Evolutionary conservation across 169 alveolate species (phyloP).

Genomic region (Eimeria falciformis): DNA sequence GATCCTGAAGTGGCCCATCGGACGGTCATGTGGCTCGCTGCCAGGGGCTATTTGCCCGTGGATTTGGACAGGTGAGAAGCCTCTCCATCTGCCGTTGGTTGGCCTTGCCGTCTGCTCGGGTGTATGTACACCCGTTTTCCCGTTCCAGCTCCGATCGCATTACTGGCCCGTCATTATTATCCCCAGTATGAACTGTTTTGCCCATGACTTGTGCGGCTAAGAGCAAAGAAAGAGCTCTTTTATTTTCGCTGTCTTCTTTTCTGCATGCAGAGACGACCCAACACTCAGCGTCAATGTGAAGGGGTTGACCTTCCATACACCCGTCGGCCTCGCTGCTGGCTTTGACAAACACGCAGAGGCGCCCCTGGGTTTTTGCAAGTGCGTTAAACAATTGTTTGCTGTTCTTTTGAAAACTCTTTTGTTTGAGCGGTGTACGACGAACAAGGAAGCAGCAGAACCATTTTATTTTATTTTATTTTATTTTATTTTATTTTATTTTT

Average conservation of each 20-base stretch:
- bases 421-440: too few relatives aligned
- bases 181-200: neutral
- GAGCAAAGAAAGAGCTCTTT: neutral
- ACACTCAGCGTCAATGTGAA: slow-evolving; percentile 68
- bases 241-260: neutral
- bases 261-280: slow-evolving; percentile 65
- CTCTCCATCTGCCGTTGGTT: too few relatives aligned
- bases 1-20: slow-evolving; percentile 79
- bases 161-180: neutral
- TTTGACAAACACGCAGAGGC: slow-evolving; percentile 90
- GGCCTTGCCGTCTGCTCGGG: neutral
- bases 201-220: neutral
- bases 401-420: too few relatives aligned
- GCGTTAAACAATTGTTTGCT: too few relatives aligned
- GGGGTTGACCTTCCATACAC: slow-evolving; percentile 77
- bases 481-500: neutral
- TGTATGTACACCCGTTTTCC: neutral
- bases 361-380: slow-evolving; percentile 80
- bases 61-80: slow-evolving; percentile 75
- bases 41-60: slow-evolving; percentile 67
- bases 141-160: neutral
- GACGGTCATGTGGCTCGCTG: slow-evolving; percentile 74
- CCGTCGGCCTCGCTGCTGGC: slow-evolving; percentile 92
- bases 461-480: neutral
- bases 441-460: too few relatives aligned